Conservation (phyloP, 2,329 filamentous ascomycete species). For the Paecilomyces variotii region DNA sequence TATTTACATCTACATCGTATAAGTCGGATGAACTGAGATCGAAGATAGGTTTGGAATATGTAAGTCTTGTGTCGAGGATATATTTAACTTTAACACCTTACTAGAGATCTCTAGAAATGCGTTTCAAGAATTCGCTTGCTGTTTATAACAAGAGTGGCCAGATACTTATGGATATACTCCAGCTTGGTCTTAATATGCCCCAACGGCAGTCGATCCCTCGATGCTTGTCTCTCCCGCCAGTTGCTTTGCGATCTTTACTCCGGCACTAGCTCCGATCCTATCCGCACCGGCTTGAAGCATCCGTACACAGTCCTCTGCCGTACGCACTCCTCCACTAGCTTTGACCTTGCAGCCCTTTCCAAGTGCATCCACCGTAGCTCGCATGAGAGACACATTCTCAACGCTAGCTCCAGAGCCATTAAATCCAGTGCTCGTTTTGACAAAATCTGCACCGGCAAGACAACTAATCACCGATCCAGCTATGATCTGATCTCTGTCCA, state of each 20-base stretch:
- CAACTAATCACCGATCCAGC: conserved; percentile 46
- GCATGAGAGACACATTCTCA: conserved; percentile 49
- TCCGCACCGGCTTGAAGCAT: conserved; percentile 52
- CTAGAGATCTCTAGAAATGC: too few relatives aligned
- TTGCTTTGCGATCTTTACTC: conserved; percentile 48
- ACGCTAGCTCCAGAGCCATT: conserved; percentile 46
- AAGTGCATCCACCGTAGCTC: conserved; percentile 38
- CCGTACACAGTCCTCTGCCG: conserved; percentile 40
- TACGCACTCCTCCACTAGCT: conserved; percentile 50
- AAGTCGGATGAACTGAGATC: too few relatives aligned
- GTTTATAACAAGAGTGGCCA: not conserved
- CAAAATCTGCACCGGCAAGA: conserved; percentile 48
- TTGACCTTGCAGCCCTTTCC: conserved; percentile 44
- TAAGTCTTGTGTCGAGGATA: too few relatives aligned
- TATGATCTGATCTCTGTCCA: conserved; percentile 42
- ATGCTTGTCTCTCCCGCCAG: conserved; percentile 12
- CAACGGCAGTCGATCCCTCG: not conserved
- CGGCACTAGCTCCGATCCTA: conserved; percentile 49
- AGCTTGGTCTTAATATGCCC: not conserved
- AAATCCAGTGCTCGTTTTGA: conserved; percentile 56
- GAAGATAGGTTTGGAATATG: too few relatives aligned
- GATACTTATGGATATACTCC: not conserved
- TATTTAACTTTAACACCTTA: too few relatives aligned
- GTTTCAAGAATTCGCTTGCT: too few relatives aligned
- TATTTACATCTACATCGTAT: too few relatives aligned